Percentiles rank a stretch among this genome's conserved stretches.
Evolutionary conservation across 164 flowering plant genomes (phyloP).

Genomic region (Euptelea pleiosperma): DNA sequence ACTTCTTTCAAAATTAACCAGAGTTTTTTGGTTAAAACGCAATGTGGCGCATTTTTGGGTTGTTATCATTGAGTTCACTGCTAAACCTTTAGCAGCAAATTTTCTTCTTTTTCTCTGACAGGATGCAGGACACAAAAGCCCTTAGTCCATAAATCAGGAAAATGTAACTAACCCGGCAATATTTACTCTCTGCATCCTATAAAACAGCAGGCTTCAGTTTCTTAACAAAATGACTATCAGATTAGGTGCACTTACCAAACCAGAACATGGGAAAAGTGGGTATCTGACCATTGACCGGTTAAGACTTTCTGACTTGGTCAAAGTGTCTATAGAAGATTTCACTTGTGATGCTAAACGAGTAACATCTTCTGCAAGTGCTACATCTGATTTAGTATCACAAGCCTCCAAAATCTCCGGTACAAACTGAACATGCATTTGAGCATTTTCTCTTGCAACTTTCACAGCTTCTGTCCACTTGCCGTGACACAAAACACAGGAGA

Average conservation of each 20-base stretch:
- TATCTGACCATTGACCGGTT: slow-evolving; percentile 36
- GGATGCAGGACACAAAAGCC: too few species aligned
- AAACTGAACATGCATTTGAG: slow-evolving; percentile 28
- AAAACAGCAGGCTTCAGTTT: not conserved
- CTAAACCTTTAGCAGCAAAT: too few species aligned
- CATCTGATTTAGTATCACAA: slow-evolving; percentile 36
- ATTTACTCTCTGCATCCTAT: too few species aligned
- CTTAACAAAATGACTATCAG: not conserved
- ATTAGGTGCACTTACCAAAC: slow-evolving; percentile 43
- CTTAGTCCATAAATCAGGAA: too few species aligned
- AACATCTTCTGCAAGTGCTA: slow-evolving; percentile 56
- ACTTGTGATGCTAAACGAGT: slow-evolving; percentile 43
- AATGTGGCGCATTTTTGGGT: too few species aligned
- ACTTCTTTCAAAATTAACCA: too few species aligned
- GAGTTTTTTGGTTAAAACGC: too few species aligned
- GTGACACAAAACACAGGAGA: slow-evolving; percentile 60
- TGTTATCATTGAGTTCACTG: too few species aligned
- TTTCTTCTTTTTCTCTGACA: too few species aligned
- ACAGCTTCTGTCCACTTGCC: slow-evolving; percentile 68
- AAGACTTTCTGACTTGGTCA: slow-evolving; percentile 34
- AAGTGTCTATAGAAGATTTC: slow-evolving; percentile 38
- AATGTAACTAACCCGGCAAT: too few species aligned
- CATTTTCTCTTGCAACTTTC: slow-evolving; percentile 52
- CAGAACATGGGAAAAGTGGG: slow-evolving; percentile 35
- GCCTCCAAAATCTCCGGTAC: slow-evolving; percentile 57